A percentile compares a stretch with the other conserved stretches of the same genome.
Evolutionary conservation across 345 rosid species (phyloP).

Genomic region (Salix dunnii): DNA sequence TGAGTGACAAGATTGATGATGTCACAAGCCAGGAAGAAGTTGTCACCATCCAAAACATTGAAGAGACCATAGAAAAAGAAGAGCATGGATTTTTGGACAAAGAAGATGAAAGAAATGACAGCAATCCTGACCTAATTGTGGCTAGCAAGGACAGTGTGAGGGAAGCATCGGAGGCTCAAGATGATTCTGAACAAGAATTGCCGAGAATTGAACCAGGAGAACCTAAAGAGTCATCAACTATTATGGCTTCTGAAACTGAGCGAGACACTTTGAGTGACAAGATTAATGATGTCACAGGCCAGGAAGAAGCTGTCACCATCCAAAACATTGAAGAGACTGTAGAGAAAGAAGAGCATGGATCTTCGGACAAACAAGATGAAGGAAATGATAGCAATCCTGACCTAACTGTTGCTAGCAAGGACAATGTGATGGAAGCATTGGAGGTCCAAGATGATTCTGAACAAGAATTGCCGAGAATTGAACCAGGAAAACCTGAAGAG

Average conservation of each 20-base stretch:
- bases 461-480: background rate
- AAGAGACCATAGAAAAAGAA: background rate
- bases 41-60: conserved; percentile 4
- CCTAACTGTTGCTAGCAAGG: background rate
- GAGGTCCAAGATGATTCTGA: no score
- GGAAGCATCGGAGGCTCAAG: background rate
- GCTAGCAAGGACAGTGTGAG: background rate
- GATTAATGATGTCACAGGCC: background rate
- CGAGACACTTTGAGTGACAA: background rate
- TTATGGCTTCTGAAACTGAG: conserved; percentile 2
- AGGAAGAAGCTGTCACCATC: conserved; percentile 3
- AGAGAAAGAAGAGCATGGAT: background rate
- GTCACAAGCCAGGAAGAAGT: background rate
- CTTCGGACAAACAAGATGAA: background rate
- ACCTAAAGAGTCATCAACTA: background rate
- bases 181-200: no score
- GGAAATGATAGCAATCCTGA: background rate
- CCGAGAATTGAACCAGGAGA: conserved; percentile 1
- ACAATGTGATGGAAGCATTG: background rate
- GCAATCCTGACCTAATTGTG: background rate
- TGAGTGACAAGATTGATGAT: background rate
- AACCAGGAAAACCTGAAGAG: conserved; percentile 6
- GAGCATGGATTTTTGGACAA: background rate
- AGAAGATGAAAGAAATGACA: background rate
- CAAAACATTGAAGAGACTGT: conserved; percentile 10